Base-by-base conservation (phyloP, 805 yeast species). In the Candida parachauliodes region DNA sequence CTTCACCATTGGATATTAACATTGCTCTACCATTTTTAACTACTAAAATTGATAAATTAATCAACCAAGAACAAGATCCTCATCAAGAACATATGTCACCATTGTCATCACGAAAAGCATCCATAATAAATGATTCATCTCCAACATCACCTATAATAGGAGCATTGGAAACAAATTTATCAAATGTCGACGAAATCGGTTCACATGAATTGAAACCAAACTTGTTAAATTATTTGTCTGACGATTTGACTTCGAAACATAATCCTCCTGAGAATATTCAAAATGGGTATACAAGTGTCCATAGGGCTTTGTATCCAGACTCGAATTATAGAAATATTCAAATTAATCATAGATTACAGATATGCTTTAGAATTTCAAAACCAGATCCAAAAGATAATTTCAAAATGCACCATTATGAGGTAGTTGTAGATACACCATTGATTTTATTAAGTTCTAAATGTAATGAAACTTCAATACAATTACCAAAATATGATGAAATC, bases 351-450 rank as follows among this genome's bases (percentile, higher is more conserved):
- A 65, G 88, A 34, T 56, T 84, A 34, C 93, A 84, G 53, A 71
- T 84, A 4, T 77, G 83, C 48, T 72, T 84, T 40, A 64, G 93
- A 40, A 76, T 84, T 19, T 76, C 85, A 9, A 78, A 74, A 47
- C 78, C 78, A 1, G 83, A 80, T 41, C 70, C 75, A 0, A 53
- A 59, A 32, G 70, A 49, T 37, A 52, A 61, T 39, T 52, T 34
- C 40, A 75, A 74, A 44, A 59, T 77, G 62, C 88, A 82, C 49
- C 89, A 84, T 54, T 84, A 80, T 50, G 94, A 84, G 48, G 89
- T 84, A 15, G 76, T 84, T 30, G 83, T 84, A 27, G 93, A 84
- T 52, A 83, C 91, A 0, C 93, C 93, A 0, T 67, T 84, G 25
- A 69, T 74, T 23, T 52, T 68, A 41, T 51, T 68, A 34, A 65